These are phyloP conservation scores for Dendryphion nanum DNA, from an alignment of 2,329 filamentous ascomycete species.

Conservation along the genomic window DNA sequence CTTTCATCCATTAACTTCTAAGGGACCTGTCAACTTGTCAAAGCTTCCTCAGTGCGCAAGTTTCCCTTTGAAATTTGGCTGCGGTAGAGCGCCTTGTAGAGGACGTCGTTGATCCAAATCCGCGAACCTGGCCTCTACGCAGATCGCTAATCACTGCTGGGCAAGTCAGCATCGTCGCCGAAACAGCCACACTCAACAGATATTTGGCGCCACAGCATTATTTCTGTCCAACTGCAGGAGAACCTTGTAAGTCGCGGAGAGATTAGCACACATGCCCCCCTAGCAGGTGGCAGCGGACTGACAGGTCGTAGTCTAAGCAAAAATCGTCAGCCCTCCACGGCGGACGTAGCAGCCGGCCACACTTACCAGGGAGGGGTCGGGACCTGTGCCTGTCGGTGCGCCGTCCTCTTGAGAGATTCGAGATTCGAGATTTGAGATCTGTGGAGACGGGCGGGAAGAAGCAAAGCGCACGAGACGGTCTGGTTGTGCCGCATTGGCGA, in stretches of 20 bases:
- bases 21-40: too few species aligned
- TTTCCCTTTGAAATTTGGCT: too few species aligned
- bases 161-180: conserved; percentile 28
- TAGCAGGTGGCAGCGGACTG: conserved; percentile 26
- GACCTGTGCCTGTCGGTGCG: conserved; percentile 34
- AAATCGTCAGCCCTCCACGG: background rate
- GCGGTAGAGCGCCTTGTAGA: too few species aligned
- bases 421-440: conserved; percentile 31
- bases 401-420: conserved; percentile 8
- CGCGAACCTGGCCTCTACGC: conserved; percentile 24
- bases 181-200: conserved; percentile 34
- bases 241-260: conserved; percentile 36
- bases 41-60: too few species aligned
- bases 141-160: conserved; percentile 30
- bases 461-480: conserved; percentile 32
- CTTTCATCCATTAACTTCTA: too few species aligned
- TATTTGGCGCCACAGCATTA: conserved; percentile 33
- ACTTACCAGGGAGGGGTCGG: conserved; percentile 22
- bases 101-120: conserved; percentile 17
- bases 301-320: conserved; percentile 21
- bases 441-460: conserved; percentile 38
- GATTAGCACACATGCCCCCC: conserved; percentile 23
- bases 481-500: conserved; percentile 24
- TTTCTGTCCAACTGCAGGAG: conserved; percentile 33
- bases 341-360: conserved; percentile 28